Evolutionary conservation across 2,329 filamentous ascomycete species (phyloP), one percentile per base, ranked within the genome.

Genomic region (Paraphaeosphaeria sporulosa): DNA sequence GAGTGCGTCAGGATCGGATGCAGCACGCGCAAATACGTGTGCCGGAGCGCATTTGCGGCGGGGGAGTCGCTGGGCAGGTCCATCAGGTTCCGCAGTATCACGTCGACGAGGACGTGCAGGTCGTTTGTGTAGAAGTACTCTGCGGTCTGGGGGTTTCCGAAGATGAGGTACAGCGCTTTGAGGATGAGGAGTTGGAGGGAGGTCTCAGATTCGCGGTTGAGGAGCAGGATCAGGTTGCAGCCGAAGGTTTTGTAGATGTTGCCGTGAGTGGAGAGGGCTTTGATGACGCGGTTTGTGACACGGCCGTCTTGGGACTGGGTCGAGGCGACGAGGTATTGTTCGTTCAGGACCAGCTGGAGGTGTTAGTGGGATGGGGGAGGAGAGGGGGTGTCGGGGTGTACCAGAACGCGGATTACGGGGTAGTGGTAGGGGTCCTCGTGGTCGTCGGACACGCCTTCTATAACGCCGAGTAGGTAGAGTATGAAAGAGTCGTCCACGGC

Each of bases 111-210:
- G 4, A 99, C 95, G 60, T 93, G 91, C 32, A 99, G 84, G 73
- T 99, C 95, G 75, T 99, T 99, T 30, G 93, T 97, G 78, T 98
- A 99, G 75, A 99, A 99, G 79, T 98, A 99, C 79, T 99, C 95
- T 76, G 95, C 93, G 0, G 95, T 99, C 17, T 90, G 87, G 58
- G 88, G 88, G 10, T 93, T 98, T 4, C 94, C 97, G 79, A 99
- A 99, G 10, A 99, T 85, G 38, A 99, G 87, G 78, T 98, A 99
- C 30, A 99, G 84, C 4, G 97, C 87, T 79, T 99, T 99, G 44
- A 99, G 84, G 61, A 98, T 98, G n/a, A 99, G 86, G 27, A 99
- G 85, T 78, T 99, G 96, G 40, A 97, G 86, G 1, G 93, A 94
- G 0, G 95, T 96, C 78, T 98, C 94, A 10, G 91, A 86, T 82